Conservation (phyloP, 345 rosid genomes). For the Dipteronia dyeriana region DNA sequence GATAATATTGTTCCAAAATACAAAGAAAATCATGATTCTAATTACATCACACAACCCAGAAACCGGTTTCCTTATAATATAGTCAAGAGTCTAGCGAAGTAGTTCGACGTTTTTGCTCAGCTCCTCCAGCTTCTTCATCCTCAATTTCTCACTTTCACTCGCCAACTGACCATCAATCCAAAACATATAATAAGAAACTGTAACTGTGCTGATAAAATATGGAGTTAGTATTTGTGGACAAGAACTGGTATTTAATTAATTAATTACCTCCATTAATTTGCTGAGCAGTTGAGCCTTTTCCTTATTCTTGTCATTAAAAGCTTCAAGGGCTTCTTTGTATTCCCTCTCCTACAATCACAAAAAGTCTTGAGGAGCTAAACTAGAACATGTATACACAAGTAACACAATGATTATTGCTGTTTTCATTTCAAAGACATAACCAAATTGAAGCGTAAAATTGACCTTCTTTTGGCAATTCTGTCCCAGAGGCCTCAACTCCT, state of each 20-base stretch:
- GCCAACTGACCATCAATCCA: constrained; percentile 50
- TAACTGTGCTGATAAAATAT: not conserved
- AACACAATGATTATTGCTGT: not conserved
- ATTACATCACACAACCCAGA: constrained; percentile 30
- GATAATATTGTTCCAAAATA: constrained; percentile 6
- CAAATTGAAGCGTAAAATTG: not conserved
- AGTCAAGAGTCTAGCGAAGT: constrained; percentile 25
- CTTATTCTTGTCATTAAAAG: constrained; percentile 83
- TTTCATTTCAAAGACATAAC: not conserved
- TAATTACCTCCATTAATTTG: constrained; percentile 79
- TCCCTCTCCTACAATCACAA: constrained; percentile 70
- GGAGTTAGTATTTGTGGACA: not conserved
- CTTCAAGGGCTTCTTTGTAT: constrained; percentile 83
- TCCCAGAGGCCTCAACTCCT: constrained; percentile 61
- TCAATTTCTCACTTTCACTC: constrained; percentile 71
- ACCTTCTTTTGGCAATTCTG: constrained; percentile 67
- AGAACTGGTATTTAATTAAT: not conserved
- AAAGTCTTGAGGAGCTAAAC: constrained; percentile 1
- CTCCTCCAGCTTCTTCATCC: constrained; percentile 91
- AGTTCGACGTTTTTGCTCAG: constrained; percentile 69
- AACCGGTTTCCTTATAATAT: constrained; percentile 8
- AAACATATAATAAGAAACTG: not conserved
- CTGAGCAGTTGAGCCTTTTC: constrained; percentile 73
- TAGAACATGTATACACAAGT: not conserved
- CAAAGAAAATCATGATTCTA: constrained; percentile 19